These are phyloP conservation scores for Jacaranda mimosifolia DNA, from an alignment of 257 asterid species.

Conservation along the genomic window DNA sequence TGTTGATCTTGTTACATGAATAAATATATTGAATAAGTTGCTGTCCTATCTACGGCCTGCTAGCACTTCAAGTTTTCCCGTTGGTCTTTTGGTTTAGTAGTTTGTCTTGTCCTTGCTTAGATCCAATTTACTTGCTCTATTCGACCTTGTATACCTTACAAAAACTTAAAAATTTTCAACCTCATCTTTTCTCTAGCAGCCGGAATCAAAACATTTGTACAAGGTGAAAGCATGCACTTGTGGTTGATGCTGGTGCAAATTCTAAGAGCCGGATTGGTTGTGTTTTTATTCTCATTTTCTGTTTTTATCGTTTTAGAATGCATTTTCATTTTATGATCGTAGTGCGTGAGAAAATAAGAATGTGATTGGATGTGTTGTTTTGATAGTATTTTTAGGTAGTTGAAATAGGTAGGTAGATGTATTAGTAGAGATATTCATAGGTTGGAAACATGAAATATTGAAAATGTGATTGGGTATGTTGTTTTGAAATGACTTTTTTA, in stretches of 20 bases:
- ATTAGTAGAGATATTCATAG: too few relatives aligned
- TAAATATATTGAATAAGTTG: not conserved
- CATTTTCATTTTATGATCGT: too few relatives aligned
- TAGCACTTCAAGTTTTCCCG: not conserved
- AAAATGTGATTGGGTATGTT: too few relatives aligned
- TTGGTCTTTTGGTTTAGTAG: not conserved
- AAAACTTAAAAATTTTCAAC: not conserved
- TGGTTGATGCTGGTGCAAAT: not conserved
- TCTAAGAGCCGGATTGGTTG: too few relatives aligned
- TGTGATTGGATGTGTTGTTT: too few relatives aligned
- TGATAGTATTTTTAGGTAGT: too few relatives aligned
- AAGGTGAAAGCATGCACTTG: not conserved
- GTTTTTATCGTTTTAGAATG: too few relatives aligned
- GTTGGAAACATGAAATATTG: too few relatives aligned
- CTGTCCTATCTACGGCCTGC: not conserved
- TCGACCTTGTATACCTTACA: not conserved
- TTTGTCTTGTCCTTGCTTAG: slow-evolving; percentile 13
- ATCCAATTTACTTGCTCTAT: not conserved
- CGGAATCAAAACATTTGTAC: not conserved
- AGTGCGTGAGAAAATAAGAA: too few relatives aligned
- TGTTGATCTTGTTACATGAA: slow-evolving; percentile 4
- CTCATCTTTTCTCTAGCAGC: not conserved
- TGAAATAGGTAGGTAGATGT: too few relatives aligned
- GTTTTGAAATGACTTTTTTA: too few relatives aligned
- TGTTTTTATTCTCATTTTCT: too few relatives aligned